phyloP scores from a whole-genome alignment of 2,329 filamentous ascomycete species.

The Beauveria asiatica region DNA sequence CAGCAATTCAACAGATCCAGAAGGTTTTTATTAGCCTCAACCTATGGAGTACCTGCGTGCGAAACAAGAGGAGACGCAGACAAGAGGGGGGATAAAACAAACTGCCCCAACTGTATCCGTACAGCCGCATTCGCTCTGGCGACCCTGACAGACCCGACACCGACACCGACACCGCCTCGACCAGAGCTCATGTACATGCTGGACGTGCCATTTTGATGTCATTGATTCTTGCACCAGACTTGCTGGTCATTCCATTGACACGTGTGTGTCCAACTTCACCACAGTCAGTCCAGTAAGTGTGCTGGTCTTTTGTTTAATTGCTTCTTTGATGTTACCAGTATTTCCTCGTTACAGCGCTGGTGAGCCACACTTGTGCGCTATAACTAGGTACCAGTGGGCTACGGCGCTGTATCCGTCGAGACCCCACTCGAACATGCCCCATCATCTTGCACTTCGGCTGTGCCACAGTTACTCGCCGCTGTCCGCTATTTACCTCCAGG shows the following conservation, averaged over 20 bases:
- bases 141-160: background rate
- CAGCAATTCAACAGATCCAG: constrained; percentile 10
- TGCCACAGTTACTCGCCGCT: background rate
- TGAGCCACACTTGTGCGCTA: background rate
- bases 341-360: background rate
- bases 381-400: background rate
- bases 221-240: too few species aligned
- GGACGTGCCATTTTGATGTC: background rate
- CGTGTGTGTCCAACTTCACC: too few species aligned
- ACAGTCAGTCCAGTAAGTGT: constrained; percentile 1
- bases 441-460: background rate
- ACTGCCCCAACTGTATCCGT: constrained; percentile 6
- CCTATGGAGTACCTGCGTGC: background rate
- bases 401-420: background rate
- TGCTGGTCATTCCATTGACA: too few species aligned
- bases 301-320: background rate
- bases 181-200: background rate
- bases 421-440: background rate
- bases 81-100: background rate
- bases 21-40: constrained; percentile 8
- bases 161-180: constrained; percentile 1
- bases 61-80: background rate
- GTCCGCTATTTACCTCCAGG: background rate
- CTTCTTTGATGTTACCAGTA: background rate
- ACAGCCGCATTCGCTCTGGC: constrained; percentile 1